A percentile compares a stretch with the other conserved stretches of the same genome.
phyloP scores from a whole-genome alignment of 2,329 filamentous ascomycete genomes.

The Fusarium albosuccineum region DNA sequence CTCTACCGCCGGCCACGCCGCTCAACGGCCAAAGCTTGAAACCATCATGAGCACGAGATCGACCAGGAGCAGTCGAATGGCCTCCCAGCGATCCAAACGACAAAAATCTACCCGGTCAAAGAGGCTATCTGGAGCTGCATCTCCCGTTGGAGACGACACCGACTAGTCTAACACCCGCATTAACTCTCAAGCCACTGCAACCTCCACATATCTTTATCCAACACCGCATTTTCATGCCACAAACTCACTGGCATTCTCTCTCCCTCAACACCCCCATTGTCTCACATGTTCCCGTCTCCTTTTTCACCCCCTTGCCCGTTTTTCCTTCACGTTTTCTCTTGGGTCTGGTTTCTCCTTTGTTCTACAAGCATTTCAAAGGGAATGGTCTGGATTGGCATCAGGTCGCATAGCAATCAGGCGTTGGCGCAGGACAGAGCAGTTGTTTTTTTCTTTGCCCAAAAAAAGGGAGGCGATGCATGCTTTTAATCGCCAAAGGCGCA shows the following conservation, averaged over 20 bases:
- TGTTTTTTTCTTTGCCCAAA: conserved; percentile 27
- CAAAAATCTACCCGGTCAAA: conserved; percentile 49
- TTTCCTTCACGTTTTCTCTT: conserved; percentile 7
- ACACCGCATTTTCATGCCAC: conserved; percentile 23
- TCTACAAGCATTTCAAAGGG: conserved; percentile 43
- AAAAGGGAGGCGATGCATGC: conserved; percentile 35
- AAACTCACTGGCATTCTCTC: conserved; percentile 13
- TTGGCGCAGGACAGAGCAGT: conserved; percentile 29
- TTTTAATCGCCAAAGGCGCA: conserved; percentile 26
- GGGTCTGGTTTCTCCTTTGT: conserved; percentile 30
- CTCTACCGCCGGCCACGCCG: conserved; percentile 50
- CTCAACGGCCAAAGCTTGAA: conserved; percentile 59
- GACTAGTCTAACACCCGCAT: conserved; percentile 43
- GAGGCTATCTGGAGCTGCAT: conserved; percentile 49
- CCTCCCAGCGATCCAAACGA: conserved; percentile 48
- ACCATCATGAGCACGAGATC: conserved; percentile 61
- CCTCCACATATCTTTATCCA: conserved; percentile 28
- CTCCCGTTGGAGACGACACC: conserved; percentile 55
- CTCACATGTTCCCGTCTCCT: conserved; percentile 20
- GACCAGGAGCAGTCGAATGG: conserved; percentile 44
- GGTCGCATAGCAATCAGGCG: conserved; percentile 45
- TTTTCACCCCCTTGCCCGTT: conserved; percentile 16
- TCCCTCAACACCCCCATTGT: conserved; percentile 9
- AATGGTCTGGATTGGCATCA: conserved; percentile 40
- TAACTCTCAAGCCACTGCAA: conserved; percentile 21